Conservation (phyloP, 2,329 filamentous ascomycete genomes). For the Hysterium pulicare region DNA sequence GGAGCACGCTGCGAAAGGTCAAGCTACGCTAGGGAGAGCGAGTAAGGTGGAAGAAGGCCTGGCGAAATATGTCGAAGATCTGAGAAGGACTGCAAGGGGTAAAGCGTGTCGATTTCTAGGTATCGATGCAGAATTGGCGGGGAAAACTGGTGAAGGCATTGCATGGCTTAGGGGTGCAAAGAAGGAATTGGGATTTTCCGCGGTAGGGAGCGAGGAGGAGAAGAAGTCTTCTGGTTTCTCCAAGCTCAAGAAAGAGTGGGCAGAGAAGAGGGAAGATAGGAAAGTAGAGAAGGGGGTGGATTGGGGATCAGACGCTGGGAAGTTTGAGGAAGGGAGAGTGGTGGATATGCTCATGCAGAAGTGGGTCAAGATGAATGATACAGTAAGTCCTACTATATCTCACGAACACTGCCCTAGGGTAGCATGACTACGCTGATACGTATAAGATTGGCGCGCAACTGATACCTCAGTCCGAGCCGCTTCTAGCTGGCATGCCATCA, state of each 20-base stretch:
- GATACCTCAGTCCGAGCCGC: slow-evolving; percentile 67
- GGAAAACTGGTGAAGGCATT: slow-evolving; percentile 78
- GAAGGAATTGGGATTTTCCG: slow-evolving; percentile 65
- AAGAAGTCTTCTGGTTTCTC: slow-evolving; percentile 56
- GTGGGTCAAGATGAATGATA: slow-evolving; percentile 92
- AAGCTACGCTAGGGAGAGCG: slow-evolving; percentile 45
- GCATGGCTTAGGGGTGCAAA: slow-evolving; percentile 80
- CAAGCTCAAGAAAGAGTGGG: slow-evolving; percentile 69
- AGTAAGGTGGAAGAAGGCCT: slow-evolving; percentile 61
- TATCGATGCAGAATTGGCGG: slow-evolving; percentile 80
- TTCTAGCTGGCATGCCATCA: slow-evolving; percentile 78
- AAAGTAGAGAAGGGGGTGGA: slow-evolving; percentile 67
- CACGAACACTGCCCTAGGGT: too few species aligned
- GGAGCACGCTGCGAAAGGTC: slow-evolving; percentile 78
- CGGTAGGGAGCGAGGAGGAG: slow-evolving; percentile 38
- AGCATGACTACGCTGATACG: too few species aligned
- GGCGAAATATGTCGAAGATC: slow-evolving; percentile 69
- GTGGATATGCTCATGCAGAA: slow-evolving; percentile 83
- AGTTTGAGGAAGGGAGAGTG: slow-evolving; percentile 77
- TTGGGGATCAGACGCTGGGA: slow-evolving; percentile 83
- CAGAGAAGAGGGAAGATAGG: slow-evolving; percentile 74
- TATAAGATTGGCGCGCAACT: slow-evolving; percentile 72
- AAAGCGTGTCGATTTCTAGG: slow-evolving; percentile 88
- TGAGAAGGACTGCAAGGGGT: slow-evolving; percentile 71
- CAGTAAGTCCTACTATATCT: slow-evolving; percentile 50